Conservation (phyloP, 2,329 filamentous ascomycete species). For the Fusarium coffeatum region DNA sequence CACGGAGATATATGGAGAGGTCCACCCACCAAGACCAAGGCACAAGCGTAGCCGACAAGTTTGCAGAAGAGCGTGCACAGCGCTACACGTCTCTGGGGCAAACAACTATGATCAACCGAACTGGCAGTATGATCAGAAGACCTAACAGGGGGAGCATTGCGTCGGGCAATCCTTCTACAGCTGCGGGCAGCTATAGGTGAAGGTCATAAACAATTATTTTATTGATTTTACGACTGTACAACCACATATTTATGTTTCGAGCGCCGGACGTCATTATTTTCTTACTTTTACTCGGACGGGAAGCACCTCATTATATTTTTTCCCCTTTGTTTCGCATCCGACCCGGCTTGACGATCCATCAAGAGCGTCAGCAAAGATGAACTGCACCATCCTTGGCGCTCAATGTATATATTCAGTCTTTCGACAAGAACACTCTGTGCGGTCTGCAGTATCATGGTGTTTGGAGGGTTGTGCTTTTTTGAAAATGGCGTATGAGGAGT, state of each 20-base stretch:
- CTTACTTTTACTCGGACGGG: constrained; percentile 44
- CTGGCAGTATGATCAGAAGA: constrained; percentile 59
- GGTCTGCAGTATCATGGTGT: constrained; percentile 28
- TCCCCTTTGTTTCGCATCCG: constrained; percentile 24
- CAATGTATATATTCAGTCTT: constrained; percentile 36
- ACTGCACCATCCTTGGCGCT: constrained; percentile 17
- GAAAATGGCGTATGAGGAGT: constrained; percentile 26
- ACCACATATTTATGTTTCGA: constrained; percentile 43
- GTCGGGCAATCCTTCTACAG: constrained; percentile 53
- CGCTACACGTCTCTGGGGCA: constrained; percentile 60
- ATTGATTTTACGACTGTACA: constrained; percentile 46
- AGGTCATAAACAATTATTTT: constrained; percentile 46
- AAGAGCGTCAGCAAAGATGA: constrained; percentile 27
- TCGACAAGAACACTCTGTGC: constrained; percentile 17
- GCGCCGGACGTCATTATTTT: constrained; percentile 50
- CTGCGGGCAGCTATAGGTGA: constrained; percentile 60
- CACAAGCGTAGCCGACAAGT: constrained; percentile 43
- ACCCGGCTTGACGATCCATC: constrained; percentile 44
- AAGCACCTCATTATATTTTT: constrained; percentile 23
- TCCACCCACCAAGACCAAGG: constrained; percentile 52
- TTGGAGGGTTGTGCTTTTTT: constrained; percentile 30
- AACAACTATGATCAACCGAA: constrained; percentile 56
- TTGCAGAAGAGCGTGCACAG: constrained; percentile 44
- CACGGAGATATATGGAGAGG: constrained; percentile 63
- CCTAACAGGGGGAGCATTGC: constrained; percentile 56